phyloP scores from a whole-genome alignment of 139 green algal species.

The Coelastrella sp. region DNA sequence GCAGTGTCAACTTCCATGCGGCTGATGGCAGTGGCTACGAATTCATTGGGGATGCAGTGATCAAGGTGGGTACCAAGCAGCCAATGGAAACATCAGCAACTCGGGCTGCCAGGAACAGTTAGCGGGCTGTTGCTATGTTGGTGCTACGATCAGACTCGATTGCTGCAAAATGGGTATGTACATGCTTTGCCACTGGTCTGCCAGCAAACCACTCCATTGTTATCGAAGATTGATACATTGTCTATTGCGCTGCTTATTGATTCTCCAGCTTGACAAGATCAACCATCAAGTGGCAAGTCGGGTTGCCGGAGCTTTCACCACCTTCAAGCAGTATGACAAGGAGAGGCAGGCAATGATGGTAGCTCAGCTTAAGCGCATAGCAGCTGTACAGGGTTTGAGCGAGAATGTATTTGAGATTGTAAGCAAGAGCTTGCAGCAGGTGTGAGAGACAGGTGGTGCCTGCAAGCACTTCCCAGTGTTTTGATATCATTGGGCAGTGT shows the following conservation, averaged over 20 bases:
- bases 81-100: too few relatives aligned
- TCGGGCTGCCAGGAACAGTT: too few relatives aligned
- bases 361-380: slow-evolving; percentile 87
- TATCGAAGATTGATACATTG: too few relatives aligned
- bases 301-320: slow-evolving; percentile 80
- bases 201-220: too few relatives aligned
- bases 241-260: too few relatives aligned
- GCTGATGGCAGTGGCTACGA: slow-evolving; percentile 93
- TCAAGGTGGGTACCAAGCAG: slow-evolving; percentile 66
- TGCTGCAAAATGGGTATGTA: too few relatives aligned
- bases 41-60: slow-evolving; percentile 91
- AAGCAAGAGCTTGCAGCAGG: slow-evolving; percentile 78
- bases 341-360: slow-evolving; percentile 88
- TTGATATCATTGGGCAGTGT: neutral
- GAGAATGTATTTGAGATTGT: slow-evolving; percentile 98
- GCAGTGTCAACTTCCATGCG: slow-evolving; percentile 94
- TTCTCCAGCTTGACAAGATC: slow-evolving; percentile 80
- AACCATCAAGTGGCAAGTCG: slow-evolving; percentile 87
- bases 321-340: slow-evolving; percentile 87
- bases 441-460: too few relatives aligned
- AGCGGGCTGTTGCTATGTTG: too few relatives aligned
- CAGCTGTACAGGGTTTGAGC: slow-evolving; percentile 72
- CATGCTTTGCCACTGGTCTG: too few relatives aligned
- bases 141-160: too few relatives aligned
- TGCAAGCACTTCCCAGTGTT: too few relatives aligned